Base-by-base conservation (phyloP, 2,329 filamentous ascomycete species). In the Rutstroemia sp. region DNA sequence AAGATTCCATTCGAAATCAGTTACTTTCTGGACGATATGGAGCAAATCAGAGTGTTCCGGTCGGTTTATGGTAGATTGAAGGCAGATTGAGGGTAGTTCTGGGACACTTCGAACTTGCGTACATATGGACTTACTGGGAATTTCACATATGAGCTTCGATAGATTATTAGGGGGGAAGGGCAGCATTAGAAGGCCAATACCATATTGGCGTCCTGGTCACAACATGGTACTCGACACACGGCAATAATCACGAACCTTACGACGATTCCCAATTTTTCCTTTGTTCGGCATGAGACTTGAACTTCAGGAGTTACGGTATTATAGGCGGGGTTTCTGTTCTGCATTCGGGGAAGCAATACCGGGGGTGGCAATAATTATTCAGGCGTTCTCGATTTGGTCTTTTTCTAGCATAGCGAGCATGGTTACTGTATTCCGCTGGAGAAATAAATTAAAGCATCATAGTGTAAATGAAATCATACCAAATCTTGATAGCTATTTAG, bases 1-100 rank as follows among this genome's bases (percentile, higher is more conserved):
- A 76, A 45, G 75, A 75, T 63, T 86, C 82, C 10, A 83, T 86
- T 47, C 73, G 83, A 30, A 81, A 82, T 66, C 81, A 86, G 68
- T 72, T 86, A 30, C 75, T 86, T 63, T 81, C 78, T 58, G 81
- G 81, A 46, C 76, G 77, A 4, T 86, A 82, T 60, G 78, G 80
- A 36, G 73, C 81, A 50, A 65, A 62, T 54, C 54, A 64, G 25
- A 76, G 82, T 8, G 82, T 86, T 25, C 74, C 77, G 51, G 82
- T 86, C 57, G 83, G 78, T 14, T 84, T 78, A 78, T 84, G 55
- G 51, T 48, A 54, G 23, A 53, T 10, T 44, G 45, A 12, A 44
- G n/a, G n/a, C 25, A 23, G 46, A 21, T 34, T n/a, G 23, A 19
- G 38, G 39, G 30, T 47, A 19, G 36, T 54, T 38, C 25, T 30